A percentile compares a stretch with the other conserved stretches of the same genome.
Evolutionary conservation across 441 rosid genomes (phyloP).

Genomic region (Erysimum pusillum): DNA sequence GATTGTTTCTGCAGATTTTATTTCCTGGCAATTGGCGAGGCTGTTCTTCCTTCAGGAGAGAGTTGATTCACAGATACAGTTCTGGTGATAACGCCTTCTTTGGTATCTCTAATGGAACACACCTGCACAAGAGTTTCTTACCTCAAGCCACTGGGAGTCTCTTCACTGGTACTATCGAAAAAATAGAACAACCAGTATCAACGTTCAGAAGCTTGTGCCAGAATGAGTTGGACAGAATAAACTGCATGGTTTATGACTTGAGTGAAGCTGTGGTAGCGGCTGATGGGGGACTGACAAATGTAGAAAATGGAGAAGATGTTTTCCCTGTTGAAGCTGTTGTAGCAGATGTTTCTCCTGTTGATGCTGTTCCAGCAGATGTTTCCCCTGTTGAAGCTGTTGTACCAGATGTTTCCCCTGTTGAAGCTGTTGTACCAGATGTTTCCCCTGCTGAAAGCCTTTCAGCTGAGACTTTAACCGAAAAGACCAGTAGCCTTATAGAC

Average conservation of each 20-base stretch:
- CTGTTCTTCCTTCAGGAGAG: conserved; percentile 57
- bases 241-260: conserved; percentile 50
- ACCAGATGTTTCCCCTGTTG: conserved; percentile 48
- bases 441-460: conserved; percentile 54
- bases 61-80: conserved; percentile 52
- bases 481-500: conserved; percentile 45
- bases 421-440: conserved; percentile 37
- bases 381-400: conserved; percentile 48
- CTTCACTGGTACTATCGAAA: conserved; percentile 50
- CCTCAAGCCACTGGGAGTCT: conserved; percentile 64
- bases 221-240: conserved; percentile 47
- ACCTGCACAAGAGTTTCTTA: conserved; percentile 50
- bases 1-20: conserved; percentile 56
- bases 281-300: conserved; percentile 55
- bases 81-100: conserved; percentile 58
- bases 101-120: conserved; percentile 53
- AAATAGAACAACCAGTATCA: conserved; percentile 45
- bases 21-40: conserved; percentile 59
- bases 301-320: conserved; percentile 51
- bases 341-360: conserved; percentile 50
- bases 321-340: conserved; percentile 47
- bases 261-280: conserved; percentile 52
- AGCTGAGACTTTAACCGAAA: conserved; percentile 55
- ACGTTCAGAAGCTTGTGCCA: conserved; percentile 43
- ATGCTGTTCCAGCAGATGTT: conserved; percentile 36